These are phyloP conservation scores for Exophiala dermatitidis DNA, from an alignment of 2,329 filamentous ascomycete species.

Conservation along the genomic window DNA sequence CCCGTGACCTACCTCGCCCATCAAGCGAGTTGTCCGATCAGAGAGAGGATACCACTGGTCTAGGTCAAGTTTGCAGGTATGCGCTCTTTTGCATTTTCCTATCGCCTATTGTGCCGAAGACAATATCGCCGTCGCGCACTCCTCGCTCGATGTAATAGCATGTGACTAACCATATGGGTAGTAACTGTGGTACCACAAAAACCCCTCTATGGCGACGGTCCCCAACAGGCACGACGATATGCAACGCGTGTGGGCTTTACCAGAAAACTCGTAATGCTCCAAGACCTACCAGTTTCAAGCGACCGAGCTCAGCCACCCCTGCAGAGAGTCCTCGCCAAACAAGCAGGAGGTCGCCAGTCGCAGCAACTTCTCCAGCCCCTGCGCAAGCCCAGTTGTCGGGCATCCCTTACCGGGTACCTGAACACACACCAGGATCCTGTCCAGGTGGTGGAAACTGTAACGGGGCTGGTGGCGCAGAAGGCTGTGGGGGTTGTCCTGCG, in stretches of 20 bases:
- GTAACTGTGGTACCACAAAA: conserved; percentile 89
- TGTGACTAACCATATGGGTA: conserved; percentile 35
- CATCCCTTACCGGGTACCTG: conserved; percentile 24
- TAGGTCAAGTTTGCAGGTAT: conserved; percentile 28
- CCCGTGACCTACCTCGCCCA: neutral
- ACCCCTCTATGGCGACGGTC: conserved; percentile 94
- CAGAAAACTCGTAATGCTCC: conserved; percentile 87
- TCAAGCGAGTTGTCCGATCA: conserved; percentile 11
- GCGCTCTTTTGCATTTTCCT: conserved; percentile 32
- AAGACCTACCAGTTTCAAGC: conserved; percentile 83
- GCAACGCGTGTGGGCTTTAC: conserved; percentile 95
- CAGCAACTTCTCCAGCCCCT: conserved; percentile 28
- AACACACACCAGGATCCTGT: conserved; percentile 66
- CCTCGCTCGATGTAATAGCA: neutral
- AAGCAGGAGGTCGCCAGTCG: conserved; percentile 15
- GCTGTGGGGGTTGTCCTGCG: conserved; percentile 90
- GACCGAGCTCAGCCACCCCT: conserved; percentile 44
- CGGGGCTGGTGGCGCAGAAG: conserved; percentile 88
- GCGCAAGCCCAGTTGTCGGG: conserved; percentile 25
- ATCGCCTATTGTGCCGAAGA: conserved; percentile 31
- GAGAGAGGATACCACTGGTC: conserved; percentile 16
- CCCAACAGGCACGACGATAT: conserved; percentile 87
- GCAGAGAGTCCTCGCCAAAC: conserved; percentile 19
- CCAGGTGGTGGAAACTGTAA: conserved; percentile 93
- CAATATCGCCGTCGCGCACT: conserved; percentile 30